Evolutionary conservation across 768 basidiomycete species (phyloP).

Genomic region (Macrolepiota fuliginosa): DNA sequence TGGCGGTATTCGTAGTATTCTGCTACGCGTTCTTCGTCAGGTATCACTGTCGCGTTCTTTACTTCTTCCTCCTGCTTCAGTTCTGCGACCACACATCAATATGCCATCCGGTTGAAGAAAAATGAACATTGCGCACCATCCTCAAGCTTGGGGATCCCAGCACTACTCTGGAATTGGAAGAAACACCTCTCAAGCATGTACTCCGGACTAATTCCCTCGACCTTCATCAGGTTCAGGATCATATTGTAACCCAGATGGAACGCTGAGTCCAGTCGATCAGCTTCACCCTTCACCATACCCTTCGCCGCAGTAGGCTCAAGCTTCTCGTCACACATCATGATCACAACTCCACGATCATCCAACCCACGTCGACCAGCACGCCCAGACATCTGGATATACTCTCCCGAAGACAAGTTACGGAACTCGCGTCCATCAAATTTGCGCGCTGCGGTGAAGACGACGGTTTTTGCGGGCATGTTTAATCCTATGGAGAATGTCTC

Average conservation of each 20-base stretch:
- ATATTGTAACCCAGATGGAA: conserved; percentile 99
- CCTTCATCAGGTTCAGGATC: conserved; percentile 97
- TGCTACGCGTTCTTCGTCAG: conserved; percentile 78
- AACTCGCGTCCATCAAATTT: conserved; percentile 98
- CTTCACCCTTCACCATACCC: conserved; percentile 97
- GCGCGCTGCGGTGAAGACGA: conserved; percentile 92
- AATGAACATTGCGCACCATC: conserved; percentile 53
- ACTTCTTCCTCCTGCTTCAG: conserved; percentile 68
- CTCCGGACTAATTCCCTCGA: conserved; percentile 97
- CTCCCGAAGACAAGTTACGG: conserved; percentile 88
- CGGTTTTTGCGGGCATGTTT: conserved; percentile 99
- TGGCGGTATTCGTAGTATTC: conserved; percentile 94
- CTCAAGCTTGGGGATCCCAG: conserved; percentile 83
- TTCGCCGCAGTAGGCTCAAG: conserved; percentile 91
- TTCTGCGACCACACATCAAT: conserved; percentile 45
- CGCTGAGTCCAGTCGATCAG: conserved; percentile 94
- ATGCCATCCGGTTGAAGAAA: too few species aligned
- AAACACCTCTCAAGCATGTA: conserved; percentile 98
- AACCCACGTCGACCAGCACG: conserved; percentile 95
- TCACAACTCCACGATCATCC: conserved; percentile 98
- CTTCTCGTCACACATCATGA: conserved; percentile 99
- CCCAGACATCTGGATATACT: conserved; percentile 99
- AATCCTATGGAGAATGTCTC: conserved; percentile 98
- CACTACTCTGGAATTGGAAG: conserved; percentile 96
- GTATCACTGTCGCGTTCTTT: conserved; percentile 64